Base-by-base conservation (phyloP, 768 basidiomycete genomes). In the Kwoniella dendrophila region DNA sequence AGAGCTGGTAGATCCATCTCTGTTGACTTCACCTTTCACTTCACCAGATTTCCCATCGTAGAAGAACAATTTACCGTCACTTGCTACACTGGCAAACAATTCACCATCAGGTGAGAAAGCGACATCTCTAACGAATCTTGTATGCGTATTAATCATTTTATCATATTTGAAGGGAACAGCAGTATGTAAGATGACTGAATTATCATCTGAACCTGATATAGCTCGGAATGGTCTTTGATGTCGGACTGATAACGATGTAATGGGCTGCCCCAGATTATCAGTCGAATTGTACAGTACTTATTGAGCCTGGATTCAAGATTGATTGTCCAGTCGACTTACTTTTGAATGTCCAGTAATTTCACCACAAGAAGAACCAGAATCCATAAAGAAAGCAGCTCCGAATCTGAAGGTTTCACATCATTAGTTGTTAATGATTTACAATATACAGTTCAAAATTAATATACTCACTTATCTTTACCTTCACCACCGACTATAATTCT, bases 401-500 rank as follows among this genome's bases (percentile, higher is more conserved):
- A 73, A 79, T 18, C 68, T 73, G 45, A 27, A 49, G n/a, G n/a
- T n/a, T n/a, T n/a, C n/a, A n/a, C n/a, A n/a, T n/a, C n/a, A n/a
- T n/a, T n/a, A n/a, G n/a, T n/a, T n/a, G n/a, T n/a, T n/a, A n/a
- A n/a, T n/a, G 29, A 56, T 29, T 22, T 3, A 11, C 11, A 38
- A 24, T 10, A 54, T 11, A 3, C 24, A 14, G 7, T 16, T 36
- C 22, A 11, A 11, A n/a, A 44, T 5, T 2, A 45, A 8, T 18
- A 30, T 14, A 64, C 76, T 60, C 56, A 92, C 91, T 89, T 91
- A 72, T 93, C 94, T 62, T 87, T 84, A 34, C 93, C 93, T 67
- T 95, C 91, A 55, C 95, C 95, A 12, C 90, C 94, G 6, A 88
- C 90, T 50, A 97, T 89, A 59, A 98, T 89, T n/a, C 95, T 85